Evolutionary conservation across 192 early-diverging fungal species (phyloP).

Genomic region (Lunasporangiospora selenospora): DNA sequence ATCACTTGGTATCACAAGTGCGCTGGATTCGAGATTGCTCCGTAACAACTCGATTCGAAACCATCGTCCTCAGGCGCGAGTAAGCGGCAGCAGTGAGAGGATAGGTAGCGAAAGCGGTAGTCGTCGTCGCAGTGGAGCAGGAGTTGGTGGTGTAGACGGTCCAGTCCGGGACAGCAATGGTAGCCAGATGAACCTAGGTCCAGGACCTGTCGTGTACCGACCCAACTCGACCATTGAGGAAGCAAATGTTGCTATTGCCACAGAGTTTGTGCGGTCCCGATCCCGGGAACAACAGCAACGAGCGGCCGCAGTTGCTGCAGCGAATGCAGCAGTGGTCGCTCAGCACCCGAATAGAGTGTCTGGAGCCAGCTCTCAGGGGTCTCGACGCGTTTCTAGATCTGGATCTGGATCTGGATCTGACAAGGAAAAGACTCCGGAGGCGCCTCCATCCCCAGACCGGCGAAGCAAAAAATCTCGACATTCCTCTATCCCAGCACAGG

Average conservation of each 20-base stretch:
- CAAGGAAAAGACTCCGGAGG: not conserved
- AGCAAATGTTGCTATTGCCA: constrained; percentile 26
- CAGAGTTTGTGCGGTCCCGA: constrained; percentile 42
- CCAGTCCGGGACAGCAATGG: too few species aligned
- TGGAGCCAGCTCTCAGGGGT: not conserved
- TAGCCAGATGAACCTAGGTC: too few species aligned
- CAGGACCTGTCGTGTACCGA: constrained; percentile 1
- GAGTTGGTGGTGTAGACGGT: too few species aligned
- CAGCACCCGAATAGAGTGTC: not conserved
- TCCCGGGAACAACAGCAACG: constrained; percentile 13
- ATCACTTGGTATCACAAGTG: constrained; percentile 13
- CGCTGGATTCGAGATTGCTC: constrained; percentile 7
- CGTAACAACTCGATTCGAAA: too few species aligned
- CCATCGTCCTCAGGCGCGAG: too few species aligned
- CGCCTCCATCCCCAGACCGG: constrained; percentile 29
- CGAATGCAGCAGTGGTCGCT: too few species aligned
- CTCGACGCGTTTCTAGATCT: not conserved
- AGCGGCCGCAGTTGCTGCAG: constrained; percentile 2
- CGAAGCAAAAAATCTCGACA: constrained; percentile 18
- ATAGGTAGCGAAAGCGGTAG: too few species aligned
- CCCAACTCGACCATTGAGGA: constrained; percentile 36
- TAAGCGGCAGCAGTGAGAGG: too few species aligned
- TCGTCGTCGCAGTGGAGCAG: too few species aligned
- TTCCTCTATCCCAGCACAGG: too few species aligned
- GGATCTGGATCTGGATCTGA: not conserved